A percentile compares a stretch with the other conserved stretches of the same genome.
Conservation (phyloP, 2,329 filamentous ascomycete species). For the Trichoderma sp. region DNA sequence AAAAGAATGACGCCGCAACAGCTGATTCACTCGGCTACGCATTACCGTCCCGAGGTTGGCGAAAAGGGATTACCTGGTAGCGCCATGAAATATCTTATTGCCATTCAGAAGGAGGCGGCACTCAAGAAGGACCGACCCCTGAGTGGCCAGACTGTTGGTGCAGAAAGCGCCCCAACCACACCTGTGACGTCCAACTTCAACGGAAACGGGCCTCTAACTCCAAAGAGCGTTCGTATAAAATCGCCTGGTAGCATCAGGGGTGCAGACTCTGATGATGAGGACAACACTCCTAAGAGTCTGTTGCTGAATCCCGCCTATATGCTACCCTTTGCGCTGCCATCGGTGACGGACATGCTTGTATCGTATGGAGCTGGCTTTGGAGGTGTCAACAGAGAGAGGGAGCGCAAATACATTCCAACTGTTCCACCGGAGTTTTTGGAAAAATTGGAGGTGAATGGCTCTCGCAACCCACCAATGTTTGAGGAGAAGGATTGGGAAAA, state of each 20-base stretch:
- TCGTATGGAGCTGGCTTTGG: constrained; percentile 95
- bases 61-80: constrained; percentile 90
- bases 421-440: constrained; percentile 91
- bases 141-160: constrained; percentile 47
- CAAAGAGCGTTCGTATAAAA: constrained; percentile 47
- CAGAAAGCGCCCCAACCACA: constrained; percentile 50
- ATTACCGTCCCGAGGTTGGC: constrained; percentile 92
- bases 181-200: constrained; percentile 48
- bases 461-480: constrained; percentile 60
- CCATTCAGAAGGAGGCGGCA: constrained; percentile 75
- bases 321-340: constrained; percentile 92
- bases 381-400: constrained; percentile 86
- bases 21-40: constrained; percentile 86
- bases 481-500: constrained; percentile 69
- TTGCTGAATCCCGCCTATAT: constrained; percentile 89
- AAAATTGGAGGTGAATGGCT: constrained; percentile 71
- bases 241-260: constrained; percentile 43
- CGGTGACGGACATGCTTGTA: constrained; percentile 95
- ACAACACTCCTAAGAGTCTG: constrained; percentile 73
- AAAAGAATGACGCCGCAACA: constrained; percentile 84
- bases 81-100: constrained; percentile 82
- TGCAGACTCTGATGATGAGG: constrained; percentile 52
- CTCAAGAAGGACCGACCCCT: constrained; percentile 59
- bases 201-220: constrained; percentile 50
- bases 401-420: constrained; percentile 93